These are phyloP conservation scores for Waltergamsia citrina DNA, from an alignment of 2,329 filamentous ascomycete genomes.

Conservation along the genomic window DNA sequence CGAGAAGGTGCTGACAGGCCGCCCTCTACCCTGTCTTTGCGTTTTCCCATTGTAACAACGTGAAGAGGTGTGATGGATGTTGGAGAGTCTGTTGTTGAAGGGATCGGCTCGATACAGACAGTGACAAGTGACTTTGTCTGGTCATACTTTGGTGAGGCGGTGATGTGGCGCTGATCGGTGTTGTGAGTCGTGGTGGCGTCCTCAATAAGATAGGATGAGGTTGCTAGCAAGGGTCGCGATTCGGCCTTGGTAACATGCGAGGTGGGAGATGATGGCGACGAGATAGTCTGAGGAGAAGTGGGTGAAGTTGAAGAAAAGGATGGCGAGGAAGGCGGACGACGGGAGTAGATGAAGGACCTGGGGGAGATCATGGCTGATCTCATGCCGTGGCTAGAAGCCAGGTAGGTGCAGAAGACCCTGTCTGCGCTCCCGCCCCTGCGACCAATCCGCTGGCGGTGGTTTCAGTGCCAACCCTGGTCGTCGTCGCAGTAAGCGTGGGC, in stretches of 20 bases:
- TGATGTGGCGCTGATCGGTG: constrained; percentile 2
- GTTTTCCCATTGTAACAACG: constrained; percentile 19
- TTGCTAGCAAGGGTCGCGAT: background rate
- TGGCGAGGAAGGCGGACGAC: constrained; percentile 3
- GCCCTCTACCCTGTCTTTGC: constrained; percentile 19
- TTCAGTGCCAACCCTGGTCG: background rate
- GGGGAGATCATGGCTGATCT: constrained; percentile 11
- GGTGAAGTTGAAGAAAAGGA: constrained; percentile 5
- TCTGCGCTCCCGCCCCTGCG: constrained; percentile 1
- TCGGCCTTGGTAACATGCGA: background rate
- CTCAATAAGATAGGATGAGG: constrained; percentile 2
- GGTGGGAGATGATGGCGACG: background rate
- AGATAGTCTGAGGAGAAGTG: background rate
- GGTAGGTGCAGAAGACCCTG: constrained; percentile 1
- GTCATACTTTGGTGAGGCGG: constrained; percentile 6
- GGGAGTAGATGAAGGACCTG: constrained; percentile 10
- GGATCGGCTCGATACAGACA: constrained; percentile 1
- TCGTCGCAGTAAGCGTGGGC: background rate
- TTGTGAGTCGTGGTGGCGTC: constrained; percentile 2
- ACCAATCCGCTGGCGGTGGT: background rate
- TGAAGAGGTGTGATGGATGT: background rate
- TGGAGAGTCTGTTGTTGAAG: background rate
- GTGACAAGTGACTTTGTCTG: constrained; percentile 2
- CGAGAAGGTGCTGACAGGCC: constrained; percentile 15
- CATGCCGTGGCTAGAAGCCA: background rate